Evolutionary conservation across 1,284 basidiomycete genomes (phyloP).

Genomic region (Ustilago xerochloae): DNA sequence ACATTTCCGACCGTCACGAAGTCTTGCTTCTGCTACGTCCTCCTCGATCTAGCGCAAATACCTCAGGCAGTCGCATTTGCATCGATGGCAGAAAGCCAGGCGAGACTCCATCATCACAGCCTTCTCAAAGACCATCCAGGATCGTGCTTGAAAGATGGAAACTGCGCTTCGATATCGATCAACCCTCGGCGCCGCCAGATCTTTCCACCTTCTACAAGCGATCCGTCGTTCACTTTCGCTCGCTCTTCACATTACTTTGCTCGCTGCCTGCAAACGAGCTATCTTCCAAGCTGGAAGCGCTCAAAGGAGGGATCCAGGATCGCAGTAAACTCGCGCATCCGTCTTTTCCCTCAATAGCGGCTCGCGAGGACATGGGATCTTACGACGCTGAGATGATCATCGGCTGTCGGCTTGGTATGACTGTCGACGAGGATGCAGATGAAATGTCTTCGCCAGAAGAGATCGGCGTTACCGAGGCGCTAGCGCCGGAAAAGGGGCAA

Average conservation of each 20-base stretch:
- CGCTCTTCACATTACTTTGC: slow-evolving; percentile 60
- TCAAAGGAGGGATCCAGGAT: slow-evolving; percentile 5
- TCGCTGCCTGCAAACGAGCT: slow-evolving; percentile 60
- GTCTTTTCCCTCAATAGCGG: slow-evolving; percentile 16
- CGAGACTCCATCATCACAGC: background rate
- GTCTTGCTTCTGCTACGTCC: slow-evolving; percentile 15
- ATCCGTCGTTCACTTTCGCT: slow-evolving; percentile 66
- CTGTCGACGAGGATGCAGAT: background rate
- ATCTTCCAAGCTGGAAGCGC: slow-evolving; percentile 39
- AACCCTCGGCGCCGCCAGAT: slow-evolving; percentile 40
- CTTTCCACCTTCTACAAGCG: slow-evolving; percentile 68
- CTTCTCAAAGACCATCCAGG: background rate
- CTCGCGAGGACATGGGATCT: slow-evolving; percentile 20
- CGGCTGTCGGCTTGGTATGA: slow-evolving; percentile 51
- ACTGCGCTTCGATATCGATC: slow-evolving; percentile 26
- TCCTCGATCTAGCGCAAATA: background rate
- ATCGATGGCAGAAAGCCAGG: slow-evolving; percentile 24
- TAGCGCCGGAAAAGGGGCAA: slow-evolving; percentile 5
- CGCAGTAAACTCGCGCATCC: background rate
- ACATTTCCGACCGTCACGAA: slow-evolving; percentile 22
- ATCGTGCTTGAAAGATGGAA: slow-evolving; percentile 56
- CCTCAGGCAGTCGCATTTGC: slow-evolving; percentile 1
- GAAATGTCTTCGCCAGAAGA: slow-evolving; percentile 4
- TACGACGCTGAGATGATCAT: slow-evolving; percentile 49
- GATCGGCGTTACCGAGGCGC: slow-evolving; percentile 2